Evolutionary conservation across 2,329 filamentous ascomycete genomes (phyloP), one percentile per base, ranked within the genome.

Genomic region (Emmonsiellopsis sp.): DNA sequence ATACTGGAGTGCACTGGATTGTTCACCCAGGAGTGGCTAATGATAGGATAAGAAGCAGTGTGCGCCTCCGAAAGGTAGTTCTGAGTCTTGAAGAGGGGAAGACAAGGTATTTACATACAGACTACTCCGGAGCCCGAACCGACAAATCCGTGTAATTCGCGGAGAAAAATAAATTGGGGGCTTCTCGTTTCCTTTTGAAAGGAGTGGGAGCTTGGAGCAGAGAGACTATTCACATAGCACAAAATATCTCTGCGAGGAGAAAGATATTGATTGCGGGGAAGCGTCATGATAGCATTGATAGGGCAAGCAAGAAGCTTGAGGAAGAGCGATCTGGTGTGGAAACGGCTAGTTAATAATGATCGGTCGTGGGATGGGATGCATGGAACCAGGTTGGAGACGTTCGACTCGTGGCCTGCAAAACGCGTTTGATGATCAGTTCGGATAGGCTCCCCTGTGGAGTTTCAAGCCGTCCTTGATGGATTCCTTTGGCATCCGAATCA

Each of bases 241-340:
- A 43, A 17, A 43, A 36, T 51, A 42, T 42, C 21, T 37, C 49
- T 51, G 27, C 36, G 36, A 40, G 49, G 32, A 42, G 37, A 51
- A 42, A 5, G 39, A n/a, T 43, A 40, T 51, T 32, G 27, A n/a
- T 5, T 51, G 39, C 27, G 39, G 27, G 13, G 27, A 43, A 43
- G 42, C n/a, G 39, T 17, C 49, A 51, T 21, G 49, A 43, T 17
- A 17, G 17, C 17, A 17, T 17, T 17, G 17, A 17, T 43, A 36
- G 49, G 37, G 49, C 37, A 51, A 17, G 17, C 11, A 27, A 21
- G 32, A 39, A 42, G 49, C 27, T 43, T n/a, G 9, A 40, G 37
- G 33, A 42, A 6, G 34, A 49, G 46, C 46, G 34, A 49, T 49
- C 46, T 48, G 46, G 46, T 49, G 46, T 39, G 34, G 33, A 40